A percentile compares a stretch with the other conserved stretches of the same genome.
phyloP scores from a whole-genome alignment of 176 grass and related monocot species.

The Carex myosuroides region DNA sequence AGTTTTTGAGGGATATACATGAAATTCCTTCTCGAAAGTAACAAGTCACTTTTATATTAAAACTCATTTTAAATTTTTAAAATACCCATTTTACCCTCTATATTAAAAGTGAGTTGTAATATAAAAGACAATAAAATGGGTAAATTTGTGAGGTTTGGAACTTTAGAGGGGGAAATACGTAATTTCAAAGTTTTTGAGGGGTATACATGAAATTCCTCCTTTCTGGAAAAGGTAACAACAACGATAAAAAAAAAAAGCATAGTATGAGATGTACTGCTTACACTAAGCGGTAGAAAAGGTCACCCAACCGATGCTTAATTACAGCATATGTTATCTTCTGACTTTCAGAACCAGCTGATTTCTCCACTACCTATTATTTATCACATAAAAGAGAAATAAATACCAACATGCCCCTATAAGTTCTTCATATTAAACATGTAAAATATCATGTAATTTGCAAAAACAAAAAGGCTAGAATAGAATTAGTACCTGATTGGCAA shows the following conservation, averaged over 20 bases:
- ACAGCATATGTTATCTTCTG: slow-evolving; percentile 90
- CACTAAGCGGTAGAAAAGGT: slow-evolving; percentile 91
- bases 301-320: slow-evolving; percentile 76
- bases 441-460: neutral
- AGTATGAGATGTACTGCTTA: slow-evolving; percentile 35
- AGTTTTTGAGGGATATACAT: no score
- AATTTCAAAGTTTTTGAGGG: no score
- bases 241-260: neutral
- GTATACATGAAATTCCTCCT: no score
- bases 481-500: slow-evolving; percentile 67
- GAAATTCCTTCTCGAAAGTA: neutral
- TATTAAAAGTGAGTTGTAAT: no score
- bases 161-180: no score
- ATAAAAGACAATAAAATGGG: no score
- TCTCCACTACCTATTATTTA: slow-evolving; percentile 66
- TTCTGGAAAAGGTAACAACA: neutral
- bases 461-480: neutral
- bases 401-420: neutral
- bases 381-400: slow-evolving; percentile 6
- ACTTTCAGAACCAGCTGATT: slow-evolving; percentile 66
- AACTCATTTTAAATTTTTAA: no score
- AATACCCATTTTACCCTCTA: no score
- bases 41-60: neutral
- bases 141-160: no score
- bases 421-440: neutral